Conservation (phyloP, 1,284 basidiomycete genomes). For the Puccinia hordei region DNA sequence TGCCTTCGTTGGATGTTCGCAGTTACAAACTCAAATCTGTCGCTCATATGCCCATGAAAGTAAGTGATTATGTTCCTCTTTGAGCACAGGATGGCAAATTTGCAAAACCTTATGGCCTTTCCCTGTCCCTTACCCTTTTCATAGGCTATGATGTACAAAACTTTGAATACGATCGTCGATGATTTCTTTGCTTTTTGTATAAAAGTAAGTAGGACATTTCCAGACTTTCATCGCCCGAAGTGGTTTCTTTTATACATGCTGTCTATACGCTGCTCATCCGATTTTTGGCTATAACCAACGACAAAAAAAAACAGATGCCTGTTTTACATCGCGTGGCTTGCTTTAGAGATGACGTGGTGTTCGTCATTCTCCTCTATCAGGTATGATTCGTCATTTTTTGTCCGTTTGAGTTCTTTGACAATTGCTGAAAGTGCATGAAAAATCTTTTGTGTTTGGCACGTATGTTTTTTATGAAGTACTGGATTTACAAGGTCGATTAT, state of each 20-base stretch:
- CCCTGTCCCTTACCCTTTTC: background rate
- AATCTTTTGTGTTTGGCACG: constrained; percentile 44
- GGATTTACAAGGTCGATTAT: constrained; percentile 93
- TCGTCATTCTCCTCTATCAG: constrained; percentile 81
- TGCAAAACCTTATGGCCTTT: background rate
- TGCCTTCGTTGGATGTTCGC: constrained; percentile 49
- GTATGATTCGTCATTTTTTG: constrained; percentile 62
- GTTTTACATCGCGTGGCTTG: constrained; percentile 84
- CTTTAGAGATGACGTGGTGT: constrained; percentile 73
- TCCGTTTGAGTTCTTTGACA: background rate
- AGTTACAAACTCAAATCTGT: constrained; percentile 67
- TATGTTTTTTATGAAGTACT: constrained; percentile 67
- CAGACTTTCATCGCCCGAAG: background rate
- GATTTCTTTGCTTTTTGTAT: constrained; percentile 78
- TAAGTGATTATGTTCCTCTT: background rate
- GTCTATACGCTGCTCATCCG: constrained; percentile 29
- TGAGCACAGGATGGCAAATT: background rate
- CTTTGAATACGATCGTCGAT: constrained; percentile 70
- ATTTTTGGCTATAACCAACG: background rate
- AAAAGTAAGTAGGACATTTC: constrained; percentile 36
- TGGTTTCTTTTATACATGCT: constrained; percentile 26
- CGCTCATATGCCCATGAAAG: constrained; percentile 89
- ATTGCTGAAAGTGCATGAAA: background rate
- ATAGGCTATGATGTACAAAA: constrained; percentile 89
- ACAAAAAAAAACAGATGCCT: constrained; percentile 79